Conservation (phyloP, 345 rosid species). For the Bruguiera parviflora region DNA sequence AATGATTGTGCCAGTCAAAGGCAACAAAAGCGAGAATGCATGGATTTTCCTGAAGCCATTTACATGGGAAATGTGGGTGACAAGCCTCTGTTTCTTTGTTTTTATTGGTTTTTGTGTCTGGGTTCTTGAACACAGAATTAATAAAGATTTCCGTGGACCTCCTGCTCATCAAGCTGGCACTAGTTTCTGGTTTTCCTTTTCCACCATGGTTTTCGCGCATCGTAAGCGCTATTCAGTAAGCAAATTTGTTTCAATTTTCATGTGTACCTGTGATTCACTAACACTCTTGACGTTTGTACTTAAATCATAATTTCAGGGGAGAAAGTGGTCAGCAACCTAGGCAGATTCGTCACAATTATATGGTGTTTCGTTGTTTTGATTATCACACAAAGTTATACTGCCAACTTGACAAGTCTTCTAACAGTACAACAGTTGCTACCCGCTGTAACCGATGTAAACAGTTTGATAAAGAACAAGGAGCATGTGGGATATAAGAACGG, state of each 20-base stretch:
- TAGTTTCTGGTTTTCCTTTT: constrained; percentile 72
- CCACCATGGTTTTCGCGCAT: constrained; percentile 57
- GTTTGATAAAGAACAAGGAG: constrained; percentile 36
- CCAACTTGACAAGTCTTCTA: constrained; percentile 55
- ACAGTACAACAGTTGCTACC: constrained; percentile 57
- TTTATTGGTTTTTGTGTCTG: constrained; percentile 59
- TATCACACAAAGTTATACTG: constrained; percentile 69
- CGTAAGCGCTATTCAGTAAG: neutral
- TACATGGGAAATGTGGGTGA: constrained; percentile 62
- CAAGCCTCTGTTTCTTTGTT: constrained; percentile 46
- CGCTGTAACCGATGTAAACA: constrained; percentile 31
- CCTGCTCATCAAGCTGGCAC: constrained; percentile 42
- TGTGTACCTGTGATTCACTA: neutral
- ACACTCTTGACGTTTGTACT: neutral
- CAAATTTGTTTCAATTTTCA: neutral
- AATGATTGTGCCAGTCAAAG: constrained; percentile 57
- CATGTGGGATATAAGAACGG: constrained; percentile 39
- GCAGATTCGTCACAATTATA: constrained; percentile 42
- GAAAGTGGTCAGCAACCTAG: constrained; percentile 48
- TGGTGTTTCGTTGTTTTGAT: constrained; percentile 74
- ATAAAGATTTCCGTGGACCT: constrained; percentile 64
- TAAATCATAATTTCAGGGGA: constrained; percentile 40
- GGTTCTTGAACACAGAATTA: constrained; percentile 66
- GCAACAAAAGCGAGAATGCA: constrained; percentile 34
- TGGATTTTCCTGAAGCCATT: constrained; percentile 73